Evolutionary conservation across 2,329 filamentous ascomycete species (phyloP).

Genomic region (Aureobasidium mangrovei): DNA sequence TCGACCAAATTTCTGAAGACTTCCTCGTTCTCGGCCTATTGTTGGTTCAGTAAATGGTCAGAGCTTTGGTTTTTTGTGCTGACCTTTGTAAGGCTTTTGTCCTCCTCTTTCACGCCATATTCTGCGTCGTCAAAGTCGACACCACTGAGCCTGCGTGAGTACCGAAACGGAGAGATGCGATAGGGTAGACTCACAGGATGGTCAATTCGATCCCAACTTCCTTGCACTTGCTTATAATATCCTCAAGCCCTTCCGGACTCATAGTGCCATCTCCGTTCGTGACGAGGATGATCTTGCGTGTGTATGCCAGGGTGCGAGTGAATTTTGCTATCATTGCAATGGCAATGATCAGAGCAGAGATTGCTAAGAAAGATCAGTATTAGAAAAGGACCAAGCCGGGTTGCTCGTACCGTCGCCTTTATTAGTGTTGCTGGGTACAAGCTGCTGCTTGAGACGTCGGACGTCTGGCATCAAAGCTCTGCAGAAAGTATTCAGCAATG

Average conservation of each 20-base stretch:
- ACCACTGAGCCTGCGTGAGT: slow-evolving; percentile 47
- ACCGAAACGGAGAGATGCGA: neutral
- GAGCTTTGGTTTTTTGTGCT: neutral
- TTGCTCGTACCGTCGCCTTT: slow-evolving; percentile 57
- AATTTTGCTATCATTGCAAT: slow-evolving; percentile 74
- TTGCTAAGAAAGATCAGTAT: slow-evolving; percentile 32
- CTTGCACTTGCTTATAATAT: slow-evolving; percentile 66
- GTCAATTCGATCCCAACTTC: slow-evolving; percentile 67
- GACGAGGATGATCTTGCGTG: slow-evolving; percentile 70
- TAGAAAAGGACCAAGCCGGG: no score
- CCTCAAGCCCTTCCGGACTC: slow-evolving; percentile 60
- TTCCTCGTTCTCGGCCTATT: slow-evolving; percentile 60
- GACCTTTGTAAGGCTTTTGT: slow-evolving; percentile 65
- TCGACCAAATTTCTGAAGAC: slow-evolving; percentile 57
- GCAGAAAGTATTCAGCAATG: neutral
- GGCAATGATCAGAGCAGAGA: slow-evolving; percentile 80
- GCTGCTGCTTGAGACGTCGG: slow-evolving; percentile 50
- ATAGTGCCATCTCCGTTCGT: slow-evolving; percentile 71
- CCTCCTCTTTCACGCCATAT: slow-evolving; percentile 85
- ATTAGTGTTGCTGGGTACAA: slow-evolving; percentile 60
- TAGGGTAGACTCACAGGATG: slow-evolving; percentile 52
- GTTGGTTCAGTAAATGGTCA: neutral
- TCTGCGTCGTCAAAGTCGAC: slow-evolving; percentile 90
- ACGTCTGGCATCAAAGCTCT: slow-evolving; percentile 61
- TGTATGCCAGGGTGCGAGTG: slow-evolving; percentile 75